Percentiles rank a stretch among this genome's conserved stretches.
Conservation (phyloP, 805 yeast species). For the Candida cerambycidarum region DNA sequence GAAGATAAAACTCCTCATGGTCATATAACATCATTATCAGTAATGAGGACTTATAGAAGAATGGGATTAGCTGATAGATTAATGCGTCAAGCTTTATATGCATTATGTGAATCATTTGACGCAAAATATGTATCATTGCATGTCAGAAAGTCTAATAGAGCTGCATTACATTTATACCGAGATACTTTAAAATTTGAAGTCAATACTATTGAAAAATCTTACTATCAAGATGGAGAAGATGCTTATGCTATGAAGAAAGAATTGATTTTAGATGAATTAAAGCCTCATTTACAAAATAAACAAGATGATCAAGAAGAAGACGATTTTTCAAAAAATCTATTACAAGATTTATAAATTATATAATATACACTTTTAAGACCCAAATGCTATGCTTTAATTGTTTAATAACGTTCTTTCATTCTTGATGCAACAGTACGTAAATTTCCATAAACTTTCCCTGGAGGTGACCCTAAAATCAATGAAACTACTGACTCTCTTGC, state of each 20-base stretch:
- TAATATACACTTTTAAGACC: conserved; percentile 11
- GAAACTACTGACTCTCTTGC: conserved; percentile 98
- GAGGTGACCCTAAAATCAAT: conserved; percentile 94
- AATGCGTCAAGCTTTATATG: conserved; percentile 81
- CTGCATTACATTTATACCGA: conserved; percentile 88
- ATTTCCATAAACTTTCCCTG: conserved; percentile 97
- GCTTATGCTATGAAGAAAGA: conserved; percentile 91
- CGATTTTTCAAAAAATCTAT: conserved; percentile 46
- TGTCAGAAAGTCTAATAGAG: conserved; percentile 89
- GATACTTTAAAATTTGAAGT: conserved; percentile 85
- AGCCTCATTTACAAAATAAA: conserved; percentile 56
- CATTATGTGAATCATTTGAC: conserved; percentile 75
- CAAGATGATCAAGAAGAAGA: conserved; percentile 44
- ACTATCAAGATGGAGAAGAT: conserved; percentile 96
- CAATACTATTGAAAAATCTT: conserved; percentile 76
- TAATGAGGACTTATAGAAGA: conserved; percentile 92
- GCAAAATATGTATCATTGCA: conserved; percentile 87
- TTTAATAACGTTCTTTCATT: conserved; percentile 91
- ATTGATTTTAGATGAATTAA: conserved; percentile 56
- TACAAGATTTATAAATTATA: conserved; percentile 20
- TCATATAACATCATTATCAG: conserved; percentile 90
- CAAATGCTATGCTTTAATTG: too few species aligned
- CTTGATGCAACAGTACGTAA: conserved; percentile 95
- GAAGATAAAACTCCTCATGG: conserved; percentile 80
- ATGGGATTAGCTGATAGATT: conserved; percentile 91